Evolutionary conservation across 345 rosid genomes (phyloP).

Genomic region (Camelina laxa): DNA sequence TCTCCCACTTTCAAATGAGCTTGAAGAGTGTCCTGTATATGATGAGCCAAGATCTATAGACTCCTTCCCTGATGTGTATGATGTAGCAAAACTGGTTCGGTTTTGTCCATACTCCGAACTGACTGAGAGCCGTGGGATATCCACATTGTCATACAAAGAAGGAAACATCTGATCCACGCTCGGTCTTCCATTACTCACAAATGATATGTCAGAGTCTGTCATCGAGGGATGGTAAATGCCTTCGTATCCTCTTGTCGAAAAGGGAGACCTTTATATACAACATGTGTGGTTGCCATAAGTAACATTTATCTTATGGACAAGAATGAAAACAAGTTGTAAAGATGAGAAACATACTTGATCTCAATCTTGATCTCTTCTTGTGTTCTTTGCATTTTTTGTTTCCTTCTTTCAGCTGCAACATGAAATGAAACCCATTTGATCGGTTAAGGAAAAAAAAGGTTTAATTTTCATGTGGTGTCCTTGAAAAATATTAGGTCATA

Average conservation of each 20-base stretch:
- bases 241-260: slow-evolving; percentile 48
- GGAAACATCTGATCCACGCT: slow-evolving; percentile 55
- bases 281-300: slow-evolving; percentile 21
- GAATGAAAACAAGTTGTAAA: slow-evolving; percentile 15
- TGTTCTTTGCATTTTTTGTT: slow-evolving; percentile 26
- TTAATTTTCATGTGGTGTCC: neutral
- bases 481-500: neutral
- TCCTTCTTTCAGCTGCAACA: slow-evolving; percentile 37
- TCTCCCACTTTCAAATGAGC: slow-evolving; percentile 52
- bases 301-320: neutral
- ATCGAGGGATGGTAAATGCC: slow-evolving; percentile 51
- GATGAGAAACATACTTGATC: slow-evolving; percentile 32
- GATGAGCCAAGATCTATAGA: slow-evolving; percentile 55
- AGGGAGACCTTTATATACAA: slow-evolving; percentile 57
- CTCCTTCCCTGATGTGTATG: slow-evolving; percentile 46
- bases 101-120: slow-evolving; percentile 55
- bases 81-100: slow-evolving; percentile 52
- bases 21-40: slow-evolving; percentile 48
- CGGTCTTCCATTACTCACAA: slow-evolving; percentile 66
- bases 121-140: slow-evolving; percentile 49
- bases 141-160: slow-evolving; percentile 48
- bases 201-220: slow-evolving; percentile 73
- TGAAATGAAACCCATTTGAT: slow-evolving; percentile 6
- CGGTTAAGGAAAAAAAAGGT: slow-evolving; percentile 6
- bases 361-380: slow-evolving; percentile 51